Conservation (phyloP, 2,329 filamentous ascomycete species). For the Neurospora sp. region DNA sequence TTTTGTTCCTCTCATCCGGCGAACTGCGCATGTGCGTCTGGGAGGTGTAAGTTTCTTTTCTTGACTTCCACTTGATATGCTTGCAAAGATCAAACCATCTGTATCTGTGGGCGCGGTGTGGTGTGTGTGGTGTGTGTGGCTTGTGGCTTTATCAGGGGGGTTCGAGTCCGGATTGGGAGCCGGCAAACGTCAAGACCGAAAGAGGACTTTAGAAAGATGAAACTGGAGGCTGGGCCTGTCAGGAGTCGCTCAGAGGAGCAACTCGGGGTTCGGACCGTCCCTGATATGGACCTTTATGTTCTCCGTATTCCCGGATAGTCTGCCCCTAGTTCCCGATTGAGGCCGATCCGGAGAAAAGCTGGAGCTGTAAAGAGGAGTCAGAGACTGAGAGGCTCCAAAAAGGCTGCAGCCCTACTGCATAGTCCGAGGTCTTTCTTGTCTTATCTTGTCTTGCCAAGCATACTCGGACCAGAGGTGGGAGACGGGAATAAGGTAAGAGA, state of each 20-base stretch:
- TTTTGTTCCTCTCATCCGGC: not conserved
- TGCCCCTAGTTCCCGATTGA: not conserved
- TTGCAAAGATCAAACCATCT: not conserved
- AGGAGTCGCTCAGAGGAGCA: not conserved
- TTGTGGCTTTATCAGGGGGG: not conserved
- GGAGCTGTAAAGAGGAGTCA: not conserved
- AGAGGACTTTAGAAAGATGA: not conserved
- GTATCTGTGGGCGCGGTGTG: not conserved
- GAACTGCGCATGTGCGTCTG: not conserved
- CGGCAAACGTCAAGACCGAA: not conserved
- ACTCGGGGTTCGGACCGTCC: not conserved
- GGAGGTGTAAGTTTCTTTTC: not conserved
- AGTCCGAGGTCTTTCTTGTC: not conserved
- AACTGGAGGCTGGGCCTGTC: not conserved
- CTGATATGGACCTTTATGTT: not conserved
- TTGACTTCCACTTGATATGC: not conserved
- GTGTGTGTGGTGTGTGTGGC: not conserved
- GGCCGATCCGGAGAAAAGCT: not conserved
- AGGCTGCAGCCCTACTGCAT: not conserved
- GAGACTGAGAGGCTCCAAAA: not conserved
- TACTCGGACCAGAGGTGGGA: not conserved
- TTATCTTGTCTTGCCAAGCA: not conserved
- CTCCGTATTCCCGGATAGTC: not conserved
- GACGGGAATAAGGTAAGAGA: not conserved
- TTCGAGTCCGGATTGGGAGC: not conserved